Evolutionary conservation across 163 green algal genomes (phyloP), one percentile per base, ranked within the genome.

Genomic region (Scenedesmus sp.): DNA sequence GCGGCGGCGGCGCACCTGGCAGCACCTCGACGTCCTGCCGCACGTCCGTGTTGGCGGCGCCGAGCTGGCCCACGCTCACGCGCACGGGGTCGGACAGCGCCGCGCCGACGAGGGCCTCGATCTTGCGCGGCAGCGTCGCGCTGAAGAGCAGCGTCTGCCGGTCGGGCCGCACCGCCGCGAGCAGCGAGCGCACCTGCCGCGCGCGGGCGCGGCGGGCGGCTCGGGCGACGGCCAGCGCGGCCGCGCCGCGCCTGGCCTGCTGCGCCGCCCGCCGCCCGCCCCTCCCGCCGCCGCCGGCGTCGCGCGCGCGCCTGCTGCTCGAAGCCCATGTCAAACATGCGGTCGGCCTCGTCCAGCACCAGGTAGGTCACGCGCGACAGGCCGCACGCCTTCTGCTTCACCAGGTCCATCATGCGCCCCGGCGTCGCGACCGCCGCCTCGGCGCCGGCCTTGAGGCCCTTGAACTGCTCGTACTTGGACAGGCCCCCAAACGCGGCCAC

Each of bases 281-380:
- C n/a, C n/a, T n/a, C n/a, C n/a, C n/a, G n/a, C n/a, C n/a, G n/a
- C n/a, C n/a, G n/a, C n/a, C n/a, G n/a, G n/a, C n/a, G n/a, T n/a
- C n/a, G n/a, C n/a, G 7, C 39, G 10, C 39, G 39, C 39, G 95
- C 93, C 89, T 99, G 95, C 51, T 91, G 91, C 80, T 98, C 96
- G 77, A 99, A 99, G 14, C 96, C 96, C 93, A 99, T 97, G 91
- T 99, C 96, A 83, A 99, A 98, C 95, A 98, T 98, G 70, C 96
- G 87, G 84, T 99, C 96, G 0, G 96, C 96, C 86, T 99, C 96
- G 70, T 99, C 96, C 62, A 99, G 84, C 26, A 97, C 95, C 56
- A 98, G 64, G 80, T 95, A 98, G 0, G 95, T 99, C 0, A 86
- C 80, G 1, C 89, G 88, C 15, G 54, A 31, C 70, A 93, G 81